Percentiles rank a stretch among this genome's conserved stretches.
Evolutionary conservation across 352 stramenopile genomes (phyloP).

Genomic region (Globisporangium barbulae): DNA sequence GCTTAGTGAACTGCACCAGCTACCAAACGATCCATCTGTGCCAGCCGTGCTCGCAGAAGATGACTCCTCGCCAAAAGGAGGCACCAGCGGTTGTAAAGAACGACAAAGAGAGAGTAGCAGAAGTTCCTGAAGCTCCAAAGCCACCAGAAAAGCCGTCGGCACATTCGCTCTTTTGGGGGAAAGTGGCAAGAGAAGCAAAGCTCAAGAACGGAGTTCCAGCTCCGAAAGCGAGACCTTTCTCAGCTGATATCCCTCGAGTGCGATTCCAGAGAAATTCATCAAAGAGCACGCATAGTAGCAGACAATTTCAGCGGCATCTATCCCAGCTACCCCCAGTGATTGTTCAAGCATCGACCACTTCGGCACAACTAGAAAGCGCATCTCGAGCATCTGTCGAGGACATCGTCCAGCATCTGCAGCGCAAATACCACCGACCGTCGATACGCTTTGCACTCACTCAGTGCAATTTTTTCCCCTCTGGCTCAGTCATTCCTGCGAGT

Average conservation of each 20-base stretch:
- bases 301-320: conserved; percentile 29
- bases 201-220: not conserved
- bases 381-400: conserved; percentile 29
- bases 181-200: conserved; percentile 22
- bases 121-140: not conserved
- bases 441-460: conserved; percentile 50
- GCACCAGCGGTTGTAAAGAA: not conserved
- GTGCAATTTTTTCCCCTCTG: conserved; percentile 37
- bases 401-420: conserved; percentile 38
- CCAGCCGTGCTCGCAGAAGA: conserved; percentile 27
- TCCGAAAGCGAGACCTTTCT: conserved; percentile 22
- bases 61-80: conserved; percentile 23
- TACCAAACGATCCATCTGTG: conserved; percentile 48
- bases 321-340: conserved; percentile 25
- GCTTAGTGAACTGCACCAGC: conserved; percentile 10
- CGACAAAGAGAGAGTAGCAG: not conserved
- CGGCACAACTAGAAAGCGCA: conserved; percentile 11
- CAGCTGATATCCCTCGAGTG: conserved; percentile 19
- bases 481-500: conserved; percentile 26
- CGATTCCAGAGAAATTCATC: conserved; percentile 26
- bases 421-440: conserved; percentile 40
- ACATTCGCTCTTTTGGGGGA: conserved; percentile 38
- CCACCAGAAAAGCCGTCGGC: conserved; percentile 27
- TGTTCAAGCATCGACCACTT: conserved; percentile 14
- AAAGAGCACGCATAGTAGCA: conserved; percentile 30